A percentile compares a stretch with the other conserved stretches of the same genome.
Evolutionary conservation across 208 protist species (phyloP).

Genomic region (Trypanosoma caninum): DNA sequence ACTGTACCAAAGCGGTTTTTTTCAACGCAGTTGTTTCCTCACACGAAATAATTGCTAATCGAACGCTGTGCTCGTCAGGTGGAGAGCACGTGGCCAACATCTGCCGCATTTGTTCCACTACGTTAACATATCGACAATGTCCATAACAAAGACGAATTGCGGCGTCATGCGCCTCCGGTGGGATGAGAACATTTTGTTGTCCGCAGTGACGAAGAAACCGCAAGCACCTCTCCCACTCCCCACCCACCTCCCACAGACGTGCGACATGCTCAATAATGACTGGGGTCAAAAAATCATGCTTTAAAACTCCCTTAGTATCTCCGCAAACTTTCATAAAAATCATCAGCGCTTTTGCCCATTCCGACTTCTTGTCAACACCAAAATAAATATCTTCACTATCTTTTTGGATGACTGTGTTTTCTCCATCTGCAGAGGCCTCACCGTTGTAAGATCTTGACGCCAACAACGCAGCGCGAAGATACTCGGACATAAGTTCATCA

Average conservation of each 20-base stretch:
- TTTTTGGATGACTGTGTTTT: neutral
- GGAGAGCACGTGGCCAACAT: slow-evolving; percentile 47
- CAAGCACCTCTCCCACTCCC: slow-evolving; percentile 51
- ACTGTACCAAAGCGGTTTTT: neutral
- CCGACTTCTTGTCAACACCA: too few relatives aligned
- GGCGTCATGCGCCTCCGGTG: slow-evolving; percentile 64
- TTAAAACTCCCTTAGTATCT: slow-evolving; percentile 27
- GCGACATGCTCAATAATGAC: slow-evolving; percentile 45
- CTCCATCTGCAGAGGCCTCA: neutral
- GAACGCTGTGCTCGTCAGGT: slow-evolving; percentile 65
- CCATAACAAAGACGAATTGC: slow-evolving; percentile 58
- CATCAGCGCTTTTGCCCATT: slow-evolving; percentile 46
- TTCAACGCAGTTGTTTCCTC: slow-evolving; percentile 53
- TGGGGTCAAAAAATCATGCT: slow-evolving; percentile 46
- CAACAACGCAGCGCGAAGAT: slow-evolving; percentile 52
- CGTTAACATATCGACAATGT: slow-evolving; percentile 29
- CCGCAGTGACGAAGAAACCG: slow-evolving; percentile 38
- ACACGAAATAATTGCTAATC: slow-evolving; percentile 38
- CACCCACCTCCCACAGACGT: slow-evolving; percentile 44
- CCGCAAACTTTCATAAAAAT: slow-evolving; percentile 37
- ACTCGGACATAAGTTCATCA: slow-evolving; percentile 57
- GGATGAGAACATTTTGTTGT: slow-evolving; percentile 41
- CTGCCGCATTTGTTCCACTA: slow-evolving; percentile 41
- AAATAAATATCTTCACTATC: neutral
- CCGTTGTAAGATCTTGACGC: slow-evolving; percentile 6